Percentiles rank a stretch among this genome's conserved stretches.
Conservation (phyloP, 164 flowering plant genomes). For the Vitis cinerea region DNA sequence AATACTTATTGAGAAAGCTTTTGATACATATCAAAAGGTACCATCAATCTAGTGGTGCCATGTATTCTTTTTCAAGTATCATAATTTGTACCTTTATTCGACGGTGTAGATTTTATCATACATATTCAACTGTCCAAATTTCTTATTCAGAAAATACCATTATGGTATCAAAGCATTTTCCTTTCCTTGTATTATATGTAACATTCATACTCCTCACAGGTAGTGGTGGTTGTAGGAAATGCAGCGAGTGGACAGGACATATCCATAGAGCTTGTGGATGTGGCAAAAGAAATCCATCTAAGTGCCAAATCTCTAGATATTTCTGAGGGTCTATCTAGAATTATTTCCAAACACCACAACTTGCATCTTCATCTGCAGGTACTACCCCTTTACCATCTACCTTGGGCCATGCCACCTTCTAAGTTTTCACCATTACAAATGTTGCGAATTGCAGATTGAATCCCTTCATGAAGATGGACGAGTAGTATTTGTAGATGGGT, state of each 20-base stretch:
- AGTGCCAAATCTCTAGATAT: conserved; percentile 60
- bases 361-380: conserved; percentile 78
- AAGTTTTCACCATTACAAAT: no score
- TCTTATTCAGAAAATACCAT: no score
- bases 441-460: conserved; percentile 52
- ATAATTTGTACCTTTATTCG: no score
- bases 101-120: no score
- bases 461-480: conserved; percentile 67
- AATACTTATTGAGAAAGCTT: no score
- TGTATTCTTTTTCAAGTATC: no score
- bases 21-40: no score
- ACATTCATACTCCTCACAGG: conserved; percentile 29
- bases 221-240: conserved; percentile 86
- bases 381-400: conserved; percentile 8
- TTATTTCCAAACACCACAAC: conserved; percentile 58
- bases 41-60: no score
- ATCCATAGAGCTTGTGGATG: conserved; percentile 75
- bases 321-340: conserved; percentile 68
- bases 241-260: conserved; percentile 85
- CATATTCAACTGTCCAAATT: no score
- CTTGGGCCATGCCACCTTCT: no score
- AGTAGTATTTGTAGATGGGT: conserved; percentile 64
- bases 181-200: no score
- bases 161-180: no score
- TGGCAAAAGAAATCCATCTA: conserved; percentile 78